A percentile compares a stretch with the other conserved stretches of the same genome.
Evolutionary conservation across 1,139 yeast species (phyloP).

Genomic region (Candida freyschussii): DNA sequence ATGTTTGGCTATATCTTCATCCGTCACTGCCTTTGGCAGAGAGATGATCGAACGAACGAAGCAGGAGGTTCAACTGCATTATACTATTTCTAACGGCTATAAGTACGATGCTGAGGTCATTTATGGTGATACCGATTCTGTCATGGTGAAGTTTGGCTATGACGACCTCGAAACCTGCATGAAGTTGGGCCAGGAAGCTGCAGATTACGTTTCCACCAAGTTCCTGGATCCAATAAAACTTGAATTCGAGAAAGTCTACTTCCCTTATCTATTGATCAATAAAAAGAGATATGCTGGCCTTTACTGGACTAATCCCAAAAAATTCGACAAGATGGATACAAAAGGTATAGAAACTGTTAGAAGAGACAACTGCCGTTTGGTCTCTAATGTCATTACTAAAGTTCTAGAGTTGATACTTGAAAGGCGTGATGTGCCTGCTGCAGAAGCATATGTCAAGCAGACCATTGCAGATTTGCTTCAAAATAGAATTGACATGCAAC

Average conservation of each 20-base stretch:
- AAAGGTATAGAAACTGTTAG: slow-evolving; percentile 98
- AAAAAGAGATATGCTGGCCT: slow-evolving; percentile 97
- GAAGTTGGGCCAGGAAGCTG: slow-evolving; percentile 93
- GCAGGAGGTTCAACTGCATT: slow-evolving; percentile 74
- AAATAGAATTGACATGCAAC: slow-evolving; percentile 88
- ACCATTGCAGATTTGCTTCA: slow-evolving; percentile 89
- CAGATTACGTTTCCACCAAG: slow-evolving; percentile 71
- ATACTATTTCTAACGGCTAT: slow-evolving; percentile 75
- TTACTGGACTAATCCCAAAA: slow-evolving; percentile 89
- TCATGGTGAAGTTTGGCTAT: slow-evolving; percentile 95
- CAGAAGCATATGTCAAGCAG: slow-evolving; percentile 77
- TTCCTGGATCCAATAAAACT: slow-evolving; percentile 86
- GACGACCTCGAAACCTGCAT: slow-evolving; percentile 79
- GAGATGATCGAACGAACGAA: slow-evolving; percentile 94
- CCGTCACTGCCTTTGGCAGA: slow-evolving; percentile 94
- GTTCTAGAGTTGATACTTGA: slow-evolving; percentile 82
- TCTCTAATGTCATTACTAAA: slow-evolving; percentile 89
- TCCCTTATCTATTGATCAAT: slow-evolving; percentile 88
- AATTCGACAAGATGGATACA: slow-evolving; percentile 95
- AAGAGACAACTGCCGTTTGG: slow-evolving; percentile 93
- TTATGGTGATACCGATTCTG: slow-evolving; percentile 99
- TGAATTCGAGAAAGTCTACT: slow-evolving; percentile 95
- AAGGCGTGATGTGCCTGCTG: slow-evolving; percentile 85
- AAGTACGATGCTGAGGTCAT: slow-evolving; percentile 83
- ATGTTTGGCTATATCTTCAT: slow-evolving; percentile 92